These are phyloP conservation scores for Dacryopinax spathularia DNA, from an alignment of 768 basidiomycete genomes.

Conservation along the genomic window DNA sequence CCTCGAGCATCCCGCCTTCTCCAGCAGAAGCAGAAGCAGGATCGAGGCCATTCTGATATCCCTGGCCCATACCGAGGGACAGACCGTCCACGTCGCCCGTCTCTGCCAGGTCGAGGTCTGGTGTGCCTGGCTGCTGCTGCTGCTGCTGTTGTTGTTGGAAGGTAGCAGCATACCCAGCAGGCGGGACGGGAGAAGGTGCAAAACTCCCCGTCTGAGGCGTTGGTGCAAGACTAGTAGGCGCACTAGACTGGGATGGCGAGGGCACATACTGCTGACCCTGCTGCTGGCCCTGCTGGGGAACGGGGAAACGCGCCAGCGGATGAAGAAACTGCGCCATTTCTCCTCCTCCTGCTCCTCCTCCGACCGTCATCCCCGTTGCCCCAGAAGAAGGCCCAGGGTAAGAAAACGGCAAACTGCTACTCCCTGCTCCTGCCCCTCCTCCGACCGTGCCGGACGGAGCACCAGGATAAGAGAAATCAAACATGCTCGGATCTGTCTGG, in stretches of 20 bases:
- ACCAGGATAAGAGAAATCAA: not conserved
- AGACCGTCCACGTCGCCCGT: not conserved
- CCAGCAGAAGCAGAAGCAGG: not conserved
- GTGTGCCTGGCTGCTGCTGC: not conserved
- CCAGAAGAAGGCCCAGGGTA: not conserved
- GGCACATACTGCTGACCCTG: not conserved
- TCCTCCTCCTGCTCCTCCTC: too few species aligned
- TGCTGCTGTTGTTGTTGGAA: not conserved
- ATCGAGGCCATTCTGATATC: too few species aligned
- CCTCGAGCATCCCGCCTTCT: not conserved
- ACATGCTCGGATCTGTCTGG: not conserved
- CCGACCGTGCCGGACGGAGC: not conserved
- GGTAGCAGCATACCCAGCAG: not conserved
- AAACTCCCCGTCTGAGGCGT: not conserved
- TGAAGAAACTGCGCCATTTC: not conserved
- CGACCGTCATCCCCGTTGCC: too few species aligned
- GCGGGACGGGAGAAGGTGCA: not conserved
- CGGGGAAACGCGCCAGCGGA: not conserved
- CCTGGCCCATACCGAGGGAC: not conserved
- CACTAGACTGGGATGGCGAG: not conserved
- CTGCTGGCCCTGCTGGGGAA: not conserved
- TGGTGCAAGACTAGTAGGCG: not conserved
- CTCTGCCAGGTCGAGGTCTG: not conserved
- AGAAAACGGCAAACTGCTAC: not conserved
- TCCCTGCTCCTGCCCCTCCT: not conserved